Evolutionary conservation across 2,329 filamentous ascomycete species (phyloP), one percentile per base, ranked within the genome.

Genomic region (Colletotrichum spinosum): DNA sequence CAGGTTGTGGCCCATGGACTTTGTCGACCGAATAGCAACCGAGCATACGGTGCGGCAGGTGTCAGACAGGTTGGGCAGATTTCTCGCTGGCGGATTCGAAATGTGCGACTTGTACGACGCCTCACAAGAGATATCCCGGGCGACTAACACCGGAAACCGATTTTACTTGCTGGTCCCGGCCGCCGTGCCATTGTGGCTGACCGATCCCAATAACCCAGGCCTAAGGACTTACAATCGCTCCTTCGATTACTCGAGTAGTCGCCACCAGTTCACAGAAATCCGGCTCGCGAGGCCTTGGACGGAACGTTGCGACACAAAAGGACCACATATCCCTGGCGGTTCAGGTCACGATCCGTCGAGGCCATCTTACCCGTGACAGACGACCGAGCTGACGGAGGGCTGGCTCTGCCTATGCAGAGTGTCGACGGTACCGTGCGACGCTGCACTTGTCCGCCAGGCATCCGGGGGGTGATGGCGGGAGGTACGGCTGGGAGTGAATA

Each of bases 381-480:
- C 34, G n/a, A 33, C 11, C 55, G 45, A 58, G 46, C n/a, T 44
- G 33, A 44, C 55, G 13, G 38, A 42, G 55, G 55, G 17, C 12
- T 44, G 50, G 46, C 38, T 51, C 51, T 58, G 46, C 55, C 55
- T 58, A 44, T 51, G 46, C 38, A 58, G 48, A 50, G 46, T 10
- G 34, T 17, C 42, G 46, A 44, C 38, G 55, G 55, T 51, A 58
- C 46, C 46, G 13, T 51, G 38, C 53, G 25, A 38, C 38, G 37
- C 46, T 50, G 38, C 34, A 51, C 46, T 25, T 25, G 25, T 25
- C 25, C 25, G 25, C 1, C 25, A 25, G 25, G 25, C 25, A 25
- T 25, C 25, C 52, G 50, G 39, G 37, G 50, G 39, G 45, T 44
- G 17, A 55, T 44, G 39, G 39, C 25, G 25, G 25, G 25, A 25